These are phyloP conservation scores for Nissolia schottii DNA, from an alignment of 306 rosid species.

Conservation along the genomic window DNA sequence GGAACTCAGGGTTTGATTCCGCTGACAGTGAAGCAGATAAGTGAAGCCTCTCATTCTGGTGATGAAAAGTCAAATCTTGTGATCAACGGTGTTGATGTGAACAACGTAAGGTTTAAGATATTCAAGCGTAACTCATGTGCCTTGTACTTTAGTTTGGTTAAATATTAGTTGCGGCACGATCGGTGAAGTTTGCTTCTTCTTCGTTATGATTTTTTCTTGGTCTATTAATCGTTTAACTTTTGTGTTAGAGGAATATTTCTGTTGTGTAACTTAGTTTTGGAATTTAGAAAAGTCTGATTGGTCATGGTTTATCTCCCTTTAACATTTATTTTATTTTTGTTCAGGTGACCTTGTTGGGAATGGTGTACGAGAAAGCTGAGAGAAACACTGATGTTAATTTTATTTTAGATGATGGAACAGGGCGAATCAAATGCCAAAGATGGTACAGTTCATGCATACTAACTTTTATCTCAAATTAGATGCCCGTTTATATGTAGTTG, in stretches of 20 bases:
- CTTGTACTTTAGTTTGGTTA: neutral
- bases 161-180: neutral
- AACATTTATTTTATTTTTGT: neutral
- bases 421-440: constrained; percentile 76
- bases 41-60: constrained; percentile 75
- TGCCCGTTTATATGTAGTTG: neutral
- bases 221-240: neutral
- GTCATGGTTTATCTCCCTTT: neutral
- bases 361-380: constrained; percentile 69
- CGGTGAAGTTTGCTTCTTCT: neutral
- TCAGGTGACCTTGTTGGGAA: constrained; percentile 54
- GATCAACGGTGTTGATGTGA: constrained; percentile 67
- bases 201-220: neutral
- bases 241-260: neutral
- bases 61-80: constrained; percentile 81
- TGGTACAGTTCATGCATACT: constrained; percentile 48
- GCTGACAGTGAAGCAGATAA: constrained; percentile 85
- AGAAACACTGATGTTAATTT: constrained; percentile 70
- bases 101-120: constrained; percentile 46
- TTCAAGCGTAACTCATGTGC: neutral
- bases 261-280: neutral
- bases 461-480: neutral
- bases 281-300: neutral
- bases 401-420: constrained; percentile 82
- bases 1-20: constrained; percentile 76